Percentiles rank a stretch among this genome's conserved stretches.
Conservation (phyloP, 805 yeast genomes). For the Candida odintsovae region DNA sequence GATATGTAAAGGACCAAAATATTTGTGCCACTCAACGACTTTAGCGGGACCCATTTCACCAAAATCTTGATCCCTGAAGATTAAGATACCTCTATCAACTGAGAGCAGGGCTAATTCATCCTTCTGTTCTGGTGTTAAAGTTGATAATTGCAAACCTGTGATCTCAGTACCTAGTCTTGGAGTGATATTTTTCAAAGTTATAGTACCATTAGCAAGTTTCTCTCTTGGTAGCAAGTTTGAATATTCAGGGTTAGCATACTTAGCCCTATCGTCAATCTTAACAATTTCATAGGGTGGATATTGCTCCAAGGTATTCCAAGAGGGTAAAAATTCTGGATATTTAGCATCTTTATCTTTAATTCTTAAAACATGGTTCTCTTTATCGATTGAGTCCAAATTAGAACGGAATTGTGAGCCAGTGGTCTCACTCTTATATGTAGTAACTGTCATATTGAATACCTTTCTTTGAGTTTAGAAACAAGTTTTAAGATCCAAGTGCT, state of each 20-base stretch:
- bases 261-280: constrained; percentile 5
- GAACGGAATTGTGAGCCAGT: constrained; percentile 10
- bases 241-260: constrained; percentile 18
- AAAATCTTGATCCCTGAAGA: constrained; percentile 60
- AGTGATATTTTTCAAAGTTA: constrained; percentile 30
- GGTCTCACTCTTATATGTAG: constrained; percentile 10
- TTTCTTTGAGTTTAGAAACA: no score
- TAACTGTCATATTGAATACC: constrained; percentile 2
- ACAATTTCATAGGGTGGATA: constrained; percentile 13
- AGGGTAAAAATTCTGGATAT: constrained; percentile 26
- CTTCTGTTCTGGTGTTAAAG: constrained; percentile 46
- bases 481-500: neutral
- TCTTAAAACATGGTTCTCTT: constrained; percentile 2
- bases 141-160: constrained; percentile 50
- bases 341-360: constrained; percentile 13
- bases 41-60: constrained; percentile 43
- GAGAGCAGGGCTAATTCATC: constrained; percentile 64
- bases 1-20: constrained; percentile 64
- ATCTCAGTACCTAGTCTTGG: constrained; percentile 67
- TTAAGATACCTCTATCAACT: constrained; percentile 61
- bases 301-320: constrained; percentile 22
- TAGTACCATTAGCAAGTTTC: constrained; percentile 4
- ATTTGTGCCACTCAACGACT: constrained; percentile 44
- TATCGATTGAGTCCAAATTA: constrained; percentile 1
- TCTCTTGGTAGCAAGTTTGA: constrained; percentile 20